Evolutionary conservation across 1,284 basidiomycete genomes (phyloP).

Genomic region (Ceratobasidium sp.): DNA sequence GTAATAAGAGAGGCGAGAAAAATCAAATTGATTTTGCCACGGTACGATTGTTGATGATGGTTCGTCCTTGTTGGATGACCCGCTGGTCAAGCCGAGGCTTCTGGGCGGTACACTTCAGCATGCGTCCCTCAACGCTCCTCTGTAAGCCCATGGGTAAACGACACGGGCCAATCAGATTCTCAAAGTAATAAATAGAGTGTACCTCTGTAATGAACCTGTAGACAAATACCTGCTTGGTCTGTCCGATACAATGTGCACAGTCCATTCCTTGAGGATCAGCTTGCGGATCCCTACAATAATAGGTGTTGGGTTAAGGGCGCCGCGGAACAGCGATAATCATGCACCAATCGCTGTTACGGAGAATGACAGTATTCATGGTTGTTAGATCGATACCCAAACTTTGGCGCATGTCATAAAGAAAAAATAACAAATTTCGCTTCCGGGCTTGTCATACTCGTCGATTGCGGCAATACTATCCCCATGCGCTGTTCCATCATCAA

Average conservation of each 20-base stretch:
- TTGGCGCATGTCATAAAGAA: conserved; percentile 98
- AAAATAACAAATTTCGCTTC: conserved; percentile 97
- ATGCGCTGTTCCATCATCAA: conserved; percentile 95
- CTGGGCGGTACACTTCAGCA: conserved; percentile 96
- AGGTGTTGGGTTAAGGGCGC: neutral
- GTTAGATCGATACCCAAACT: conserved; percentile 97
- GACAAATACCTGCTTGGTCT: conserved; percentile 99
- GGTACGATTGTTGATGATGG: conserved; percentile 71
- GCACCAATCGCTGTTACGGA: conserved; percentile 98
- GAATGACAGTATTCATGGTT: conserved; percentile 92
- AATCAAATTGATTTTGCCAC: neutral
- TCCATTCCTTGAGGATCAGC: conserved; percentile 99
- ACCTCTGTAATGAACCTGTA: conserved; percentile 97
- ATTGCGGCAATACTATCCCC: conserved; percentile 97
- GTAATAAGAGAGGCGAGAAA: neutral
- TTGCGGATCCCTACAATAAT: conserved; percentile 86
- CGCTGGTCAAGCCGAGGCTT: conserved; percentile 96
- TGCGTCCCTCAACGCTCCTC: conserved; percentile 95
- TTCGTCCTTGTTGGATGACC: conserved; percentile 96
- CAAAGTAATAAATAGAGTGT: neutral
- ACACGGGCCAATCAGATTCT: neutral
- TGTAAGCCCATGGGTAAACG: conserved; percentile 47
- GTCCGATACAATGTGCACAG: conserved; percentile 97
- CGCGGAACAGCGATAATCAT: conserved; percentile 50
- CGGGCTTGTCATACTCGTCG: conserved; percentile 98